Evolutionary conservation across 805 yeast genomes (phyloP), one percentile per base, ranked within the genome.

Genomic region (Cyberlindnera nakhonratchasimensis): DNA sequence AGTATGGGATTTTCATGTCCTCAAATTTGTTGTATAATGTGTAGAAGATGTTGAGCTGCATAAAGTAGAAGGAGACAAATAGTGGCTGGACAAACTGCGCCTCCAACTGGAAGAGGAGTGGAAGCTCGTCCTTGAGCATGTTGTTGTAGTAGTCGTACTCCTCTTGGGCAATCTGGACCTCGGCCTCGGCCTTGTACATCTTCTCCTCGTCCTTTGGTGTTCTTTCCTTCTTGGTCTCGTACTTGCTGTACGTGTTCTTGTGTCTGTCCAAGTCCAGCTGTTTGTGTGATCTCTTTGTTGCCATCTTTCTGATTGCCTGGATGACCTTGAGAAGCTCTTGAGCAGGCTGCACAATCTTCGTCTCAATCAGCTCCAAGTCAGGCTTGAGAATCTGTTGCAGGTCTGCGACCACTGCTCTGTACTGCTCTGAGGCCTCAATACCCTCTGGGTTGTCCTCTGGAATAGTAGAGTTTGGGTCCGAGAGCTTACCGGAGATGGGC

Each of bases 371-470:
- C 54, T 87, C 95, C 61, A 93, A 72, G 62, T 93, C 99, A 1
- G 99, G 99, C 59, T 87, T 84, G 57, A 93, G 70, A 2, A 88
- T 80, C 42, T 78, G 81, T 66, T 90, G 93, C 54, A 93, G 70
- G 47, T 90, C 97, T 38, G 79, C 76, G 28, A 93, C 96, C 42
- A 89, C 83, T 32, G 77, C 95, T 44, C 95, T 74, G 65, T 90
- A 93, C 61, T 85, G 95, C 59, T 86, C 96, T 56, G 95, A 79
- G 1, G 99, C 99, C 57, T 85, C 81, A 52, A 93, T 88, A 54
- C 98, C 99, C 40, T 93, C 95, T 4, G 97, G 97, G 59, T 90
- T 90, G 53, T 95, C 97, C 61, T 93, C 99, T 0, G 90, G 90
- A 35, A 79, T 75, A 2, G 87, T 65, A 7, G 93, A 78, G 58